These are phyloP conservation scores for Candida montana DNA, from an alignment of 805 yeast genomes.

Conservation along the genomic window DNA sequence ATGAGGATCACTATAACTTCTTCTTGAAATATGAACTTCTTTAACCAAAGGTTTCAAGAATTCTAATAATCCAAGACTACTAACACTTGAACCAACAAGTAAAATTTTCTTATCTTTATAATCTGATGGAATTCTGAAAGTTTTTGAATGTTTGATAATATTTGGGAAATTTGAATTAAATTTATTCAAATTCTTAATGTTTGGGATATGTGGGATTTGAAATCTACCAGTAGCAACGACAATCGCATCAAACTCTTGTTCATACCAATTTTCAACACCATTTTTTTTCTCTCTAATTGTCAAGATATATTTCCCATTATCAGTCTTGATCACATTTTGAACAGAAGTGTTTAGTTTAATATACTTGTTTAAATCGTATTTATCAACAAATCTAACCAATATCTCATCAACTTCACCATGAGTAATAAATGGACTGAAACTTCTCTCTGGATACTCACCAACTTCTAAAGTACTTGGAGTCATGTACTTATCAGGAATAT, in stretches of 20 bases:
- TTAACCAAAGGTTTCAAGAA: slow-evolving; percentile 24
- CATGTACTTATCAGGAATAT: slow-evolving; percentile 31
- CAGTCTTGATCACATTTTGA: slow-evolving; percentile 27
- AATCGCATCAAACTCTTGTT: slow-evolving; percentile 45
- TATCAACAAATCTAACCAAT: slow-evolving; percentile 24
- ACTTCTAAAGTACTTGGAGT: slow-evolving; percentile 24
- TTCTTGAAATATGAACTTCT: slow-evolving; percentile 12
- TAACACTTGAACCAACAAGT: slow-evolving; percentile 36
- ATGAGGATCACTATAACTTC: slow-evolving; percentile 1
- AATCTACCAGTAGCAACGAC: slow-evolving; percentile 53
- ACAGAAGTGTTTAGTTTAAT: slow-evolving; percentile 32
- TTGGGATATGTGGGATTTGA: slow-evolving; percentile 48
- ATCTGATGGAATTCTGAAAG: slow-evolving; percentile 35
- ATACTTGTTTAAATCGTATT: slow-evolving; percentile 25
- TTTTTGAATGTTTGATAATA: slow-evolving; percentile 21
- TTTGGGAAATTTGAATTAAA: slow-evolving; percentile 36
- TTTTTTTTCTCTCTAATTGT: slow-evolving; percentile 15
- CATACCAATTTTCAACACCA: slow-evolving; percentile 30
- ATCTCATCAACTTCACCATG: slow-evolving; percentile 27
- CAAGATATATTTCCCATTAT: slow-evolving; percentile 31
- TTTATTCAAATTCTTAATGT: slow-evolving; percentile 38
- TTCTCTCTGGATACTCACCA: slow-evolving; percentile 18
- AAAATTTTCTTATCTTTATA: slow-evolving; percentile 35
- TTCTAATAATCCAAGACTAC: slow-evolving; percentile 36
- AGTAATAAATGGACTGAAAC: slow-evolving; percentile 31